Percentiles rank a stretch among this genome's conserved stretches.
phyloP scores from a whole-genome alignment of 176 grass and related monocot species.

The Musa itinerans region DNA sequence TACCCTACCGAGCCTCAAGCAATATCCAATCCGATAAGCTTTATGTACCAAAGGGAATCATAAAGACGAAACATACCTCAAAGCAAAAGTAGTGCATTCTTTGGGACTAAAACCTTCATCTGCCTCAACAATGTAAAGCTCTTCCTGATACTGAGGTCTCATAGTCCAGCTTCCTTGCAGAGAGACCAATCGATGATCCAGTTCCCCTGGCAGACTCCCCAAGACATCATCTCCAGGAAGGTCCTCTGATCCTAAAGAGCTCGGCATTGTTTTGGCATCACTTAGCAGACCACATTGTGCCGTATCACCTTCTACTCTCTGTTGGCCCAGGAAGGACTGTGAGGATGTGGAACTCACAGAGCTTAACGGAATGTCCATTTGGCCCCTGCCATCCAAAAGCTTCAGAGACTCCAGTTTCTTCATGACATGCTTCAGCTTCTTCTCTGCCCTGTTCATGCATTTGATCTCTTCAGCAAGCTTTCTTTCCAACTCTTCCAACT shows the following conservation, averaged over 20 bases:
- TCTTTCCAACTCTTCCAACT: conserved; percentile 84
- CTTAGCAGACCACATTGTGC: conserved; percentile 10
- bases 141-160: too few species aligned
- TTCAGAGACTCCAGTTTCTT: conserved; percentile 76
- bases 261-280: conserved; percentile 15
- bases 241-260: too few species aligned
- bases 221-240: too few species aligned
- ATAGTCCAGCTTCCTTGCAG: too few species aligned
- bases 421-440: conserved; percentile 58
- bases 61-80: not conserved
- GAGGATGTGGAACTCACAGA: conserved; percentile 57
- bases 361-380: conserved; percentile 32
- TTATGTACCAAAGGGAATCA: too few species aligned
- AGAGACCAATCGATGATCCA: too few species aligned
- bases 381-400: conserved; percentile 27
- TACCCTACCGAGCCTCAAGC: too few species aligned
- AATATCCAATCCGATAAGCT: too few species aligned
- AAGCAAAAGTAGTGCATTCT: too few species aligned
- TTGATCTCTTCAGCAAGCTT: conserved; percentile 61
- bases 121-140: too few species aligned
- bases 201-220: too few species aligned
- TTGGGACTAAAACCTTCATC: too few species aligned
- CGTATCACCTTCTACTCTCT: conserved; percentile 30
- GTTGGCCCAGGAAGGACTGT: conserved; percentile 30
- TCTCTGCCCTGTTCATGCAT: conserved; percentile 59